These are phyloP conservation scores for Termitomyces bulborhizus DNA, from an alignment of 768 basidiomycete species.

Conservation along the genomic window DNA sequence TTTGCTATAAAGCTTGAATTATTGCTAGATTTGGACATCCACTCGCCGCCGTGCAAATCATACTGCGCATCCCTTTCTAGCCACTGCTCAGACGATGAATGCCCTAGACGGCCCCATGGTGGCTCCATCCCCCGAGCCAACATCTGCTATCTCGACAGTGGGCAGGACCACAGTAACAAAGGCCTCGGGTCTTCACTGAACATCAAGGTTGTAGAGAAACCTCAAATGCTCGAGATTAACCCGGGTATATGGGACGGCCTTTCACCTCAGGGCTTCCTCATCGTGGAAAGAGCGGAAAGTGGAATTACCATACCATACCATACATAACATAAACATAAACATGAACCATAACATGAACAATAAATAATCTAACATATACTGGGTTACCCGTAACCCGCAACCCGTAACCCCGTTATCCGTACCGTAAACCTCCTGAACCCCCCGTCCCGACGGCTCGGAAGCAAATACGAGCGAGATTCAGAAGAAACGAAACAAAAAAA, in stretches of 20 bases:
- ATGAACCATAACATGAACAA: too few relatives aligned
- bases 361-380: too few relatives aligned
- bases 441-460: too few relatives aligned
- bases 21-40: slow-evolving; percentile 88
- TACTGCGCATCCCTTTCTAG: slow-evolving; percentile 91
- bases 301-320: too few relatives aligned
- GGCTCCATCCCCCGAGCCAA: slow-evolving; percentile 7
- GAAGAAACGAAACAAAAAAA: too few relatives aligned
- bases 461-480: too few relatives aligned
- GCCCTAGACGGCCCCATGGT: slow-evolving; percentile 8
- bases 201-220: slow-evolving; percentile 89
- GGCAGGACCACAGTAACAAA: slow-evolving; percentile 6
- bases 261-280: slow-evolving; percentile 35
- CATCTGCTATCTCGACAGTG: slow-evolving; percentile 2
- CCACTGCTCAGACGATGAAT: slow-evolving; percentile 21
- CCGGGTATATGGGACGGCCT: slow-evolving; percentile 97
- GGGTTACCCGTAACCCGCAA: too few relatives aligned
- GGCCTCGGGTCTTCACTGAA: slow-evolving; percentile 25
- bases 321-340: too few relatives aligned
- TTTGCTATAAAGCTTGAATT: not conserved
- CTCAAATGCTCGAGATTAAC: slow-evolving; percentile 97
- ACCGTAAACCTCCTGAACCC: too few relatives aligned
- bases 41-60: slow-evolving; percentile 90
- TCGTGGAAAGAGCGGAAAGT: too few relatives aligned
- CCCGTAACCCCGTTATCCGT: too few relatives aligned